phyloP scores from a whole-genome alignment of 768 basidiomycete genomes.

The Lyophyllum decastes region DNA sequence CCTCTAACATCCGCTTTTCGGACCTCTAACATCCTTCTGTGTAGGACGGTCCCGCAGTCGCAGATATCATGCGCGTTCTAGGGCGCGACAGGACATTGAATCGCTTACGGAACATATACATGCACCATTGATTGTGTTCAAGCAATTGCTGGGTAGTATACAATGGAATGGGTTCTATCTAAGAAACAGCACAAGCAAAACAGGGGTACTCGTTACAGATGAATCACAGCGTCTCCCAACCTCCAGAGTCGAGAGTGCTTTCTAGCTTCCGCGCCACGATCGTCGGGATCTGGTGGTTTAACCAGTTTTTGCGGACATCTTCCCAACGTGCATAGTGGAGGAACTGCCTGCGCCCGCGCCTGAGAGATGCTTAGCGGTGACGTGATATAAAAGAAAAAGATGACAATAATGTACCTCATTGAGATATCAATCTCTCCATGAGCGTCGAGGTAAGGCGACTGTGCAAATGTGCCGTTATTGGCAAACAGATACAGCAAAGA shows the following conservation, averaged over 20 bases:
- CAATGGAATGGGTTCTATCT: neutral
- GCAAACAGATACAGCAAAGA: constrained; percentile 87
- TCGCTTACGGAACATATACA: constrained; percentile 26
- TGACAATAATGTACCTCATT: constrained; percentile 66
- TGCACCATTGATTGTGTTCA: too few relatives aligned
- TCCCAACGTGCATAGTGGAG: constrained; percentile 87
- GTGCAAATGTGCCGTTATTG: constrained; percentile 84
- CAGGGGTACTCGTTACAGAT: neutral
- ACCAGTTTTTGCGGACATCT: constrained; percentile 89
- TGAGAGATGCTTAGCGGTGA: constrained; percentile 25
- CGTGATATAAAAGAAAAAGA: neutral
- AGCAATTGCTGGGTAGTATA: neutral
- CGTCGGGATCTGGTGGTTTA: constrained; percentile 87
- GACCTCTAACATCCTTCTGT: neutral
- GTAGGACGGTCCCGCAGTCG: constrained; percentile 51
- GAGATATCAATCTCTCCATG: constrained; percentile 94
- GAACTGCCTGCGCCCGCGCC: constrained; percentile 87
- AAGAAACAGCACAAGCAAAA: neutral
- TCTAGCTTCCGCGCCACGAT: constrained; percentile 89
- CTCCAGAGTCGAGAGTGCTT: constrained; percentile 84
- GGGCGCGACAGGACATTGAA: constrained; percentile 42
- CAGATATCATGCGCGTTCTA: constrained; percentile 44
- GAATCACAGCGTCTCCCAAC: constrained; percentile 84
- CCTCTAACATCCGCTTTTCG: neutral
- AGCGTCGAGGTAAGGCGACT: constrained; percentile 89